Conservation (phyloP, 805 yeast species). For the Henningerozyma blattae region DNA sequence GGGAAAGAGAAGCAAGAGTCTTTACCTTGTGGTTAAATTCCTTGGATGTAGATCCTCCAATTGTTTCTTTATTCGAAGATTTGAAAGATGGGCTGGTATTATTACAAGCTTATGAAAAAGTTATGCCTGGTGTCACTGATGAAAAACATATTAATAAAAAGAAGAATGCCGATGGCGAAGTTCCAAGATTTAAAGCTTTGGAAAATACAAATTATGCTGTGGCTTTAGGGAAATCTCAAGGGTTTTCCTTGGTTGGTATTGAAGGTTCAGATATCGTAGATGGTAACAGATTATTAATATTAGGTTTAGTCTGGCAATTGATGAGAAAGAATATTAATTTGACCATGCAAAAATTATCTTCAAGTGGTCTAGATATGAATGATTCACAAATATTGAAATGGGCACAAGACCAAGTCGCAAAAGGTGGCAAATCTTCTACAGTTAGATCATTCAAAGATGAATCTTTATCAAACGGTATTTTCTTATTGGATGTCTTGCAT, state of each 20-base stretch:
- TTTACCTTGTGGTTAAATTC: conserved; percentile 97
- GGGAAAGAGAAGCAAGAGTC: conserved; percentile 98
- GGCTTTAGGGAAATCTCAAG: conserved; percentile 83
- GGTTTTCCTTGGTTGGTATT: conserved; percentile 91
- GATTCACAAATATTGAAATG: conserved; percentile 84
- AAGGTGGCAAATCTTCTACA: conserved; percentile 67
- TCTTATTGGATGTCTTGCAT: conserved; percentile 77
- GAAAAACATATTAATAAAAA: conserved; percentile 70
- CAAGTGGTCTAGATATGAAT: conserved; percentile 61
- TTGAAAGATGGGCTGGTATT: conserved; percentile 84
- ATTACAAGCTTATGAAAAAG: conserved; percentile 90
- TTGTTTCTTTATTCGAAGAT: conserved; percentile 84
- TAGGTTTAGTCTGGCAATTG: conserved; percentile 95
- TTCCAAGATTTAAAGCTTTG: conserved; percentile 85
- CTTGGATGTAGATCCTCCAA: conserved; percentile 90
- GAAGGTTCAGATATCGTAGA: conserved; percentile 97
- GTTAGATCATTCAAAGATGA: conserved; percentile 82
- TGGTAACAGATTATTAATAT: conserved; percentile 77
- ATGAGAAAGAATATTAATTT: conserved; percentile 92
- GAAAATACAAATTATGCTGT: conserved; percentile 99
- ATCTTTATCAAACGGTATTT: conserved; percentile 63
- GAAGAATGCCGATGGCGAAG: conserved; percentile 62
- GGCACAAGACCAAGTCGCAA: conserved; percentile 79
- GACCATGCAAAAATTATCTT: conserved; percentile 63
- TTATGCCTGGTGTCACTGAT: conserved; percentile 84